phyloP scores from a whole-genome alignment of 2,329 filamentous ascomycete genomes.

The Scleromitrula shiraiana region DNA sequence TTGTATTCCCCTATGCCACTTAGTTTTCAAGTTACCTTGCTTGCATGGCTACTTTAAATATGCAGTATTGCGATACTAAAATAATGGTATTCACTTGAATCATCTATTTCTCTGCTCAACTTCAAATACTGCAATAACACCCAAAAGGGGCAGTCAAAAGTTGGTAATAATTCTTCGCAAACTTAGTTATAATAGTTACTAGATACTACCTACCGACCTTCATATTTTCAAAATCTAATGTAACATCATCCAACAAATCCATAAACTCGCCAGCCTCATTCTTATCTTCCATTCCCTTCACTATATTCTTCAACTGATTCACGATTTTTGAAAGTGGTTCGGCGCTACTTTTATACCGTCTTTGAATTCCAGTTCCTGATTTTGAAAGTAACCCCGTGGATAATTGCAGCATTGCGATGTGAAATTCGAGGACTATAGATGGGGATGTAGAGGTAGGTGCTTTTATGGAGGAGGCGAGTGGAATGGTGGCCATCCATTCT shows the following conservation, averaged over 20 bases:
- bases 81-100: too few species aligned
- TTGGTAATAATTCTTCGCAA: too few species aligned
- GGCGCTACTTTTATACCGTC: slow-evolving; percentile 44
- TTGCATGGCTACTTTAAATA: too few species aligned
- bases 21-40: too few species aligned
- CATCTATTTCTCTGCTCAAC: too few species aligned
- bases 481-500: slow-evolving; percentile 50
- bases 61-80: too few species aligned
- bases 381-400: slow-evolving; percentile 43
- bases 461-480: slow-evolving; percentile 36
- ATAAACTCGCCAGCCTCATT: neutral
- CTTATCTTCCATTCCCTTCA: neutral
- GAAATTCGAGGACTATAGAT: slow-evolving; percentile 36
- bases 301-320: slow-evolving; percentile 29
- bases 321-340: slow-evolving; percentile 43
- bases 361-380: slow-evolving; percentile 38
- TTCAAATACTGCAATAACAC: too few species aligned
- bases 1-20: too few species aligned
- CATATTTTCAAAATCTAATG: neutral
- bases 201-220: too few species aligned
- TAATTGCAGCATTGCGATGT: slow-evolving; percentile 47
- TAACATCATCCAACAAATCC: neutral
- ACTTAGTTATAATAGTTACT: too few species aligned
- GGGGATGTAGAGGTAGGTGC: slow-evolving; percentile 7
- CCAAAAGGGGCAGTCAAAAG: too few species aligned